phyloP scores from a whole-genome alignment of 2,329 filamentous ascomycete species.

The Verticillium nubilum region DNA sequence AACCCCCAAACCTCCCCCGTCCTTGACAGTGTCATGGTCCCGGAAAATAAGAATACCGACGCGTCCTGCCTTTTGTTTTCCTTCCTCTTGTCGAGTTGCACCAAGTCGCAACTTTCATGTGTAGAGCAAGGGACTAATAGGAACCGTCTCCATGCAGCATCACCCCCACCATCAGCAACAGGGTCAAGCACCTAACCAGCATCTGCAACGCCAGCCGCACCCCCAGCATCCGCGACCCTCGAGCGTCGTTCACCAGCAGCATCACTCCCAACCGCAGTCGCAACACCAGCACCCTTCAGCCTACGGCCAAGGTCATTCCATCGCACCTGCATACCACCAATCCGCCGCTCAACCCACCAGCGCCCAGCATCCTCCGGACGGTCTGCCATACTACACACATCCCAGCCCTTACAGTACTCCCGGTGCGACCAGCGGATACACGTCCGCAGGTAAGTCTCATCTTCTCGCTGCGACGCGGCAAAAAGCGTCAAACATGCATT shows the following conservation, averaged over 20 bases:
- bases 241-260: constrained; percentile 69
- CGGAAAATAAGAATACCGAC: constrained; percentile 45
- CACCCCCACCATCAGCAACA: constrained; percentile 69
- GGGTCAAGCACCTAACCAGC: constrained; percentile 61
- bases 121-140: constrained; percentile 42
- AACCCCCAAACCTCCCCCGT: constrained; percentile 34
- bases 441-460: constrained; percentile 68
- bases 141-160: constrained; percentile 64
- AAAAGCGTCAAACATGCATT: too few species aligned
- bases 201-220: constrained; percentile 60
- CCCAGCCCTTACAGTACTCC: constrained; percentile 79
- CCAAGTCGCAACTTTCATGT: constrained; percentile 24
- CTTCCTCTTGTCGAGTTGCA: constrained; percentile 20
- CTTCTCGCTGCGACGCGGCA: constrained; percentile 5
- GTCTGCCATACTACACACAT: constrained; percentile 68
- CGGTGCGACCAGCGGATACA: constrained; percentile 76
- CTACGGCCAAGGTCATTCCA: constrained; percentile 63
- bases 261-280: constrained; percentile 60
- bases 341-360: constrained; percentile 52
- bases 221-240: constrained; percentile 65
- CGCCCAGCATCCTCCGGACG: constrained; percentile 59
- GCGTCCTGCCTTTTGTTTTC: constrained; percentile 38
- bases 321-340: constrained; percentile 63
- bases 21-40: constrained; percentile 38
- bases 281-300: constrained; percentile 58